Conservation (phyloP, 345 rosid species). For the Citrus trifoliata region DNA sequence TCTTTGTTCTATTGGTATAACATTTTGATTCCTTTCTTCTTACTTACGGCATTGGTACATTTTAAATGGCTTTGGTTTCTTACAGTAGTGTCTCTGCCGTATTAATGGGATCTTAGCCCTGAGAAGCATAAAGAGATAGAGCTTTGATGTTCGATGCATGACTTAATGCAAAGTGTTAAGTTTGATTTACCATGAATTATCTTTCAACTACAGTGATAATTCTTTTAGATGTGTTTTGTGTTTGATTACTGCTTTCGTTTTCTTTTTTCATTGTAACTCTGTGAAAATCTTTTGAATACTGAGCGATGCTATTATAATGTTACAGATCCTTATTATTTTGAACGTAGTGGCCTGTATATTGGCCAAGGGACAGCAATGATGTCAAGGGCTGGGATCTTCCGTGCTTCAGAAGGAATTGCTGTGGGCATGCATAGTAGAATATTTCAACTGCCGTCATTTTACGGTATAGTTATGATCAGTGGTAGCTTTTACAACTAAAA, state of each 20-base stretch:
- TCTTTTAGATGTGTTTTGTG: neutral
- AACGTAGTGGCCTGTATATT: conserved; percentile 79
- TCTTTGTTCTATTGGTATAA: neutral
- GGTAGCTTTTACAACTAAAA: conserved; percentile 7
- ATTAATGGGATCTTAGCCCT: neutral
- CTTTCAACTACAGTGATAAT: neutral
- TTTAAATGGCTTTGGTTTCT: neutral
- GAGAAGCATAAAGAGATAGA: neutral
- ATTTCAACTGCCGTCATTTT: conserved; percentile 74
- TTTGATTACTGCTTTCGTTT: neutral
- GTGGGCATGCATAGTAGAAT: conserved; percentile 78
- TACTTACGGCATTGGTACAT: neutral
- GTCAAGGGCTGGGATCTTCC: conserved; percentile 95
- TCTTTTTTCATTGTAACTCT: neutral
- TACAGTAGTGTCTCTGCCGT: neutral
- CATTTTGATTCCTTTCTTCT: neutral
- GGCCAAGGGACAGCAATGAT: conserved; percentile 87
- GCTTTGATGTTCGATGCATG: neutral
- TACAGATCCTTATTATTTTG: conserved; percentile 74
- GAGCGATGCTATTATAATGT: conserved; percentile 16
- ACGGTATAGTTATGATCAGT: conserved; percentile 43
- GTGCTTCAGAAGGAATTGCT: conserved; percentile 75
- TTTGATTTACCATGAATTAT: neutral
- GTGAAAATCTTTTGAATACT: conserved; percentile 10
- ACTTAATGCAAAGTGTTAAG: neutral